Evolutionary conservation across 2,329 filamentous ascomycete genomes (phyloP).

Genomic region (Albophoma yamanashiensis): DNA sequence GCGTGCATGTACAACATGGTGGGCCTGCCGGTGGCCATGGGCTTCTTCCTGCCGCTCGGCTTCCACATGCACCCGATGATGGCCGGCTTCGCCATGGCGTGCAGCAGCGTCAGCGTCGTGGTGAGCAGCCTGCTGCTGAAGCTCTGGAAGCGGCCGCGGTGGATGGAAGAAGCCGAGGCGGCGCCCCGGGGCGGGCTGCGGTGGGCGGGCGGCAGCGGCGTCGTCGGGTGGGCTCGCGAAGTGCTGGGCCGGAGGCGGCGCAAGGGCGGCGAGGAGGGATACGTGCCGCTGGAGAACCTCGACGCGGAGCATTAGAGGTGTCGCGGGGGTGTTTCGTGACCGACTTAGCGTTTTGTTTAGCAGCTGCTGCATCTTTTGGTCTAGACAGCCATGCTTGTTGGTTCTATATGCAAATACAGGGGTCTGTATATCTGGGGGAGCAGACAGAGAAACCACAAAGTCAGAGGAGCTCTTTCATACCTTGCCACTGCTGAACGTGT

Average conservation of each 20-base stretch:
- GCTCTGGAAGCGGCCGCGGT: slow-evolving; percentile 72
- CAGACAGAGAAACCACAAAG: neutral
- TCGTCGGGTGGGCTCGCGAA: slow-evolving; percentile 32
- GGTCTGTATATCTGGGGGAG: neutral
- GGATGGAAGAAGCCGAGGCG: slow-evolving; percentile 68
- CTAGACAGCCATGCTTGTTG: neutral
- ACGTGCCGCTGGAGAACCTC: slow-evolving; percentile 46
- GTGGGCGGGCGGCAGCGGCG: slow-evolving; percentile 30
- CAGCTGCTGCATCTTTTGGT: neutral
- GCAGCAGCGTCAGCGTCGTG: slow-evolving; percentile 83
- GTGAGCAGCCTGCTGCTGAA: slow-evolving; percentile 73
- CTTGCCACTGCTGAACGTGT: neutral
- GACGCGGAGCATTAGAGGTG: slow-evolving; percentile 20
- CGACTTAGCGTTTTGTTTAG: neutral
- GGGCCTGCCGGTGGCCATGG: slow-evolving; percentile 94
- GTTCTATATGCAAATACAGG: neutral
- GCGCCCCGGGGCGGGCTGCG: slow-evolving; percentile 43
- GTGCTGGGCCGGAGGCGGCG: slow-evolving; percentile 24
- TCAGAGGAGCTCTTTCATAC: neutral
- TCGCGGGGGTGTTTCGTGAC: neutral
- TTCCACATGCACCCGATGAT: slow-evolving; percentile 87
- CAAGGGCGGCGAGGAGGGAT: slow-evolving; percentile 41
- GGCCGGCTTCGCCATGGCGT: slow-evolving; percentile 88
- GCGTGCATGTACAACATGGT: slow-evolving; percentile 88
- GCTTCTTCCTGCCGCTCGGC: slow-evolving; percentile 83